Evolutionary conservation across 1,284 basidiomycete species (phyloP).

Genomic region (Agaricales sp.): DNA sequence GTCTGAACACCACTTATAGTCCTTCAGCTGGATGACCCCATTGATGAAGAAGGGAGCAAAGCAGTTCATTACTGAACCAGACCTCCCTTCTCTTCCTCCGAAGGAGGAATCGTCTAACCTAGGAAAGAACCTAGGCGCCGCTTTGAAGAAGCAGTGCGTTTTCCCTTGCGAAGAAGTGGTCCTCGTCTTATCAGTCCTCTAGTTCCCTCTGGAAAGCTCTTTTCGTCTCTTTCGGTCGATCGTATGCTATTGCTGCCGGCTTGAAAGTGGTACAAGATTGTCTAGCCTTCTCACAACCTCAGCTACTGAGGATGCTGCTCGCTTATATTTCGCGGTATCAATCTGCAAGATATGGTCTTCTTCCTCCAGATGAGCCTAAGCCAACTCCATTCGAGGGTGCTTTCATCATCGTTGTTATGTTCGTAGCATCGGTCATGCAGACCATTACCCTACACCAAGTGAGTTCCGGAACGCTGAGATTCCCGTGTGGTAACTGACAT

Average conservation of each 20-base stretch:
- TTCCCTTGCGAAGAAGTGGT: not conserved
- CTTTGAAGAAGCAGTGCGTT: conserved; percentile 51
- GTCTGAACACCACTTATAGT: conserved; percentile 22
- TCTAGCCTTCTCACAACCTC: conserved; percentile 82
- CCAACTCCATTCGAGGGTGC: conserved; percentile 53
- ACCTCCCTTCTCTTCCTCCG: conserved; percentile 59
- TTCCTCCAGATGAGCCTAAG: conserved; percentile 14
- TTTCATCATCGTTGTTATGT: conserved; percentile 72
- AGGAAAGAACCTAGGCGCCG: conserved; percentile 49
- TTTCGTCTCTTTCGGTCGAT: conserved; percentile 68
- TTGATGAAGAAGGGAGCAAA: conserved; percentile 62
- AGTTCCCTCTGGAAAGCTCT: conserved; percentile 68
- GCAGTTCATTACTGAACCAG: conserved; percentile 64
- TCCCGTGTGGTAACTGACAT: not conserved
- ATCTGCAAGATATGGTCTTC: conserved; percentile 25
- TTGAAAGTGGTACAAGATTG: conserved; percentile 76
- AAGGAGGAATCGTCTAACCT: conserved; percentile 69
- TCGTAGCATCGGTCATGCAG: conserved; percentile 64
- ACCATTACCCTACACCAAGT: conserved; percentile 85
- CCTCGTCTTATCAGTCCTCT: not conserved
- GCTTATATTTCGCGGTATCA: conserved; percentile 77
- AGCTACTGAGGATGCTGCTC: conserved; percentile 76
- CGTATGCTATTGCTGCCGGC: conserved; percentile 57
- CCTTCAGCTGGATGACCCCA: conserved; percentile 73
- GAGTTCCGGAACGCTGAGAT: conserved; percentile 10